Base-by-base conservation (phyloP, 257 asterid genomes). In the Rhazya stricta region DNA sequence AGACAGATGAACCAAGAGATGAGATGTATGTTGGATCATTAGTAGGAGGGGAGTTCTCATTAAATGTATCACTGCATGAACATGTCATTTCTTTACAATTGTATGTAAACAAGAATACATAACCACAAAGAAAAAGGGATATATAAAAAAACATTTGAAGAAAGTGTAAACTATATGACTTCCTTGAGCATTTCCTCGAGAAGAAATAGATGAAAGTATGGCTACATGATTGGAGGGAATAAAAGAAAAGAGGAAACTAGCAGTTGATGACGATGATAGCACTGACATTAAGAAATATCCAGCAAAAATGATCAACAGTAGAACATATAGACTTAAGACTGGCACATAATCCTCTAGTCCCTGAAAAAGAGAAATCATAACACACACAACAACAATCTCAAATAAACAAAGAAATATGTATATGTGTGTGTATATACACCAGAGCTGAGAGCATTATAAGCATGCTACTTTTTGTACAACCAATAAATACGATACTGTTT, bases 1-100 rank as follows among this genome's bases (percentile, higher is more conserved):
- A 91, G 69, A 93, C 96, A 73, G 97, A 92, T 78, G 96, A 90
- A 77, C 98, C 98, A 72, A 93, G 96, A 76, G 98, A 83, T 12
- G 96, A 87, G 75, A 93, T 93, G 80, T 89, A 93, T 30, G 84
- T 39, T 7, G 98, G 96, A 75, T 93, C 97, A 80, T 78, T 83
- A 62, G 98, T 86, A 78, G 98, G 98, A 81, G 98, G 98, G 63
- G 89, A 43, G 87, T 94, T 94, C 87, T 94, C 98, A 9, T 94
- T 94, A 85, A 94, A 94, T 54, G 97, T 91, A 82, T 94, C 98
- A 84, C 98, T 94, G 91, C 81, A 83, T 74, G 30, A 86, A 50
- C 70, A 81, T 67, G 34, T 12, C 3, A 39, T 34, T 39, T 43
- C 58, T 73, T 63, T 77, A 79, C 41, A 50, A 82, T 25, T 32